These are phyloP conservation scores for Cadophora sp. DNA, from an alignment of 2,329 filamentous ascomycete species.

Conservation along the genomic window DNA sequence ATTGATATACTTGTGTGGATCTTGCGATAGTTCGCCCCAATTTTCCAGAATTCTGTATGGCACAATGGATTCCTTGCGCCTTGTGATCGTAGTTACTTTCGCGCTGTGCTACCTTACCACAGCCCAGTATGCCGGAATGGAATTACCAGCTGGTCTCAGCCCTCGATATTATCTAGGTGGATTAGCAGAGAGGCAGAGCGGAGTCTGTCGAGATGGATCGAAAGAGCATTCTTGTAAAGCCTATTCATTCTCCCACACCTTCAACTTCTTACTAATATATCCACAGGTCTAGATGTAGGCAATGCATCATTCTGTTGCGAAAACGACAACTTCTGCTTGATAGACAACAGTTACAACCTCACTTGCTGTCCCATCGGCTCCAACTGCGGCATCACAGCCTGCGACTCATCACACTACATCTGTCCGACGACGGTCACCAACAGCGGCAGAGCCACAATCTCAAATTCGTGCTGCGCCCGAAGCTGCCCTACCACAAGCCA, in stretches of 20 bases:
- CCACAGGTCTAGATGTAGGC: slow-evolving; percentile 52
- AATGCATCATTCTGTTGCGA: slow-evolving; percentile 50
- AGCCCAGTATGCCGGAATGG: slow-evolving; percentile 39
- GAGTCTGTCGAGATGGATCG: slow-evolving; percentile 27
- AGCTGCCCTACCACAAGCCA: slow-evolving; percentile 42
- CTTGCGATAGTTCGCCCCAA: neutral
- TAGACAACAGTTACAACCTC: slow-evolving; percentile 46
- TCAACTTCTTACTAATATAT: neutral
- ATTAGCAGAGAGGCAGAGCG: slow-evolving; percentile 27
- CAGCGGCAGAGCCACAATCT: slow-evolving; percentile 28
- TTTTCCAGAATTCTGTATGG: neutral
- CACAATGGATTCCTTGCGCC: slow-evolving; percentile 29
- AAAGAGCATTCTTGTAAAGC: slow-evolving; percentile 40
- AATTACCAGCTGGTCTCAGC: slow-evolving; percentile 31
- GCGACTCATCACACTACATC: slow-evolving; percentile 42
- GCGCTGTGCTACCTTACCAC: slow-evolving; percentile 14
- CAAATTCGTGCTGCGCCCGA: slow-evolving; percentile 45
- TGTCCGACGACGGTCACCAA: slow-evolving; percentile 43
- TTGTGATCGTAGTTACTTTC: slow-evolving; percentile 15
- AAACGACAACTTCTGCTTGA: slow-evolving; percentile 55
- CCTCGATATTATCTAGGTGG: slow-evolving; percentile 38
- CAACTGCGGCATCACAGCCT: slow-evolving; percentile 50
- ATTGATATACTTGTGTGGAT: neutral
- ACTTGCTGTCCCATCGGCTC: slow-evolving; percentile 53
- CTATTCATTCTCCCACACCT: slow-evolving; percentile 9